Percentiles rank a stretch among this genome's conserved stretches.
Evolutionary conservation across 2,329 filamentous ascomycete species (phyloP).

Genomic region (Talaromyces islandicus): DNA sequence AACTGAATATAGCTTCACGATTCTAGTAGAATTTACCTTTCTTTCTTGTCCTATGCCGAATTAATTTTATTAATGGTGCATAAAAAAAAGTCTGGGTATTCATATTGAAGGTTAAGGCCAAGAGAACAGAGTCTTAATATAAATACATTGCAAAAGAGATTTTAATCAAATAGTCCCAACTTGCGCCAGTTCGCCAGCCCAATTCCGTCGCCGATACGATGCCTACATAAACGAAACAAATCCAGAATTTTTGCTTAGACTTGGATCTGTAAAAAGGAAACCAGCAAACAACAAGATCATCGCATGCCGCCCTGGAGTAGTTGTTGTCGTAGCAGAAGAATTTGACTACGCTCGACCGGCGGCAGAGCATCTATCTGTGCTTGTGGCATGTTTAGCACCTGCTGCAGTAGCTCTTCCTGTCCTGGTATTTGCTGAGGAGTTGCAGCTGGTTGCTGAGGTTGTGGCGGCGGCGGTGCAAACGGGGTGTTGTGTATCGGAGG

Average conservation of each 20-base stretch:
- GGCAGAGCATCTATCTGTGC: conserved; percentile 73
- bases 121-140: not conserved
- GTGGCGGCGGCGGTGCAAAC: conserved; percentile 40
- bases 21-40: not conserved
- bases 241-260: not conserved
- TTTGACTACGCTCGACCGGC: conserved; percentile 68
- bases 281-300: conserved; percentile 10
- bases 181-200: not conserved
- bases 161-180: not conserved
- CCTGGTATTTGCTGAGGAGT: conserved; percentile 46
- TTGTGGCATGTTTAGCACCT: conserved; percentile 74
- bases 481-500: conserved; percentile 43
- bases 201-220: not conserved
- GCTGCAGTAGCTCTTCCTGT: conserved; percentile 68
- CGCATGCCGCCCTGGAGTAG: conserved; percentile 44
- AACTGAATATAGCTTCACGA: not conserved
- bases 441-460: conserved; percentile 22
- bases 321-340: conserved; percentile 67
- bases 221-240: not conserved
- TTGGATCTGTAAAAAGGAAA: not conserved
- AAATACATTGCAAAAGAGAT: not conserved
- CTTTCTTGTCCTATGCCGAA: not conserved
- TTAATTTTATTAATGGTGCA: not conserved
- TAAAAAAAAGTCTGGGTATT: not conserved
- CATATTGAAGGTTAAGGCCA: not conserved